Percentiles rank a stretch among this genome's conserved stretches.
These are phyloP conservation scores for Lithocarpus polystachyus DNA, from an alignment of 306 rosid genomes.

Conservation along the genomic window DNA sequence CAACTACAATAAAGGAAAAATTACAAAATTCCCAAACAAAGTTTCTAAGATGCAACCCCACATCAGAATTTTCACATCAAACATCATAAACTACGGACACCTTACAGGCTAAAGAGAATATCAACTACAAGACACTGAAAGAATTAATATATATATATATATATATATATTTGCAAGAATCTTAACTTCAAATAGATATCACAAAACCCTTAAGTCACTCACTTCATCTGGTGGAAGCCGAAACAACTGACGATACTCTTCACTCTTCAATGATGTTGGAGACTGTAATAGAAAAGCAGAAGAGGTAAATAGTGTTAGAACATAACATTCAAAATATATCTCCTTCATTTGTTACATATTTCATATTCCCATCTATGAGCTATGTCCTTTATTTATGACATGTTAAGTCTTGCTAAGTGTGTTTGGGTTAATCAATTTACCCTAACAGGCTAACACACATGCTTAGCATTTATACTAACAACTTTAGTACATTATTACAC, in stretches of 20 bases:
- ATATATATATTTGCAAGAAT: too few relatives aligned
- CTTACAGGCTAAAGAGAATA: neutral
- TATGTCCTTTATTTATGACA: too few relatives aligned
- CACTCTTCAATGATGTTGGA: conserved; percentile 57
- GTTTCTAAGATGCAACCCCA: neutral
- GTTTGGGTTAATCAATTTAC: too few relatives aligned
- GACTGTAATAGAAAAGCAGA: conserved; percentile 35
- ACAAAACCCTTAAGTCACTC: conserved; percentile 37
- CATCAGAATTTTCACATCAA: neutral
- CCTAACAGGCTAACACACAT: too few relatives aligned
- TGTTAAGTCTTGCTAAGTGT: too few relatives aligned
- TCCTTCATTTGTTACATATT: neutral
- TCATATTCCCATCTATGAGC: too few relatives aligned
- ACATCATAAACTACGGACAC: neutral
- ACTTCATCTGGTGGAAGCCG: conserved; percentile 90
- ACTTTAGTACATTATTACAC: too few relatives aligned
- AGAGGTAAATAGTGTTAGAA: neutral
- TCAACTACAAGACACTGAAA: conserved; percentile 12
- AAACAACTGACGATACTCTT: conserved; percentile 93
- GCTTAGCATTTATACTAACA: too few relatives aligned
- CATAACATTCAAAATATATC: neutral
- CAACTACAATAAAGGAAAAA: neutral
- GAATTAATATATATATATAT: neutral
- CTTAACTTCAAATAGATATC: neutral
- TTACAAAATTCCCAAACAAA: neutral